phyloP scores from a whole-genome alignment of 2,329 filamentous ascomycete genomes.

The Alternaria ventricosa region DNA sequence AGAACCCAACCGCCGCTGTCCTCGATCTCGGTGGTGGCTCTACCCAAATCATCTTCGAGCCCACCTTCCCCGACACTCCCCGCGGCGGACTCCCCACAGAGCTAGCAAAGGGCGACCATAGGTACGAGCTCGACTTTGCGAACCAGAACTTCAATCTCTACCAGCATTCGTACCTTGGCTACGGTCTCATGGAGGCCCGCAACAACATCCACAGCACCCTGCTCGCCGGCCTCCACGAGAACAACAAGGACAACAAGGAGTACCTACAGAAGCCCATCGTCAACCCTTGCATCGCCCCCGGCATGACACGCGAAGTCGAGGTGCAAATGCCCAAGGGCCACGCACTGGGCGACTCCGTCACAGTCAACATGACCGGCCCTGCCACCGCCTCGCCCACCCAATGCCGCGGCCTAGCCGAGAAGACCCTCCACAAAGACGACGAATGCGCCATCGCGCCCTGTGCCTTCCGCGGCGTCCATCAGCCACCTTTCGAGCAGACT shows the following conservation, averaged over 20 bases:
- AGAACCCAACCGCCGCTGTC: slow-evolving; percentile 88
- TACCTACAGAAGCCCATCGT: slow-evolving; percentile 76
- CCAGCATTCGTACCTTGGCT: slow-evolving; percentile 97
- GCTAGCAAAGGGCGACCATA: slow-evolving; percentile 90
- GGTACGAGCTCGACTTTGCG: slow-evolving; percentile 89
- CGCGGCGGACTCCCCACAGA: slow-evolving; percentile 83
- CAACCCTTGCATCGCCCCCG: slow-evolving; percentile 86
- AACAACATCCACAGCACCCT: slow-evolving; percentile 81
- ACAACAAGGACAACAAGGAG: slow-evolving; percentile 61
- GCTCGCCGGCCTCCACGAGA: slow-evolving; percentile 71
- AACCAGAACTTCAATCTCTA: slow-evolving; percentile 91
- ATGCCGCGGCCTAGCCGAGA: slow-evolving; percentile 89
- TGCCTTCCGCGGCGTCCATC: slow-evolving; percentile 97
- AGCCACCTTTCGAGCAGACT: slow-evolving; percentile 89
- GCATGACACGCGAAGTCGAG: slow-evolving; percentile 75
- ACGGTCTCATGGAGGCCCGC: slow-evolving; percentile 93
- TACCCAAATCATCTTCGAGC: slow-evolving; percentile 98
- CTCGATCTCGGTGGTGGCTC: slow-evolving; percentile 97
- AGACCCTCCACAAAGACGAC: slow-evolving; percentile 85
- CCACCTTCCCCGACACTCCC: slow-evolving; percentile 78
- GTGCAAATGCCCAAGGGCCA: slow-evolving; percentile 73
- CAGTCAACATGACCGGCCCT: slow-evolving; percentile 89
- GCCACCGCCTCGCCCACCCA: slow-evolving; percentile 76
- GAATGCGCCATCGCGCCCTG: slow-evolving; percentile 86
- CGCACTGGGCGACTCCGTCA: slow-evolving; percentile 67